Evolutionary conservation across 345 rosid species (phyloP), one percentile per base, ranked within the genome.

Genomic region (Durio zibethinus): DNA sequence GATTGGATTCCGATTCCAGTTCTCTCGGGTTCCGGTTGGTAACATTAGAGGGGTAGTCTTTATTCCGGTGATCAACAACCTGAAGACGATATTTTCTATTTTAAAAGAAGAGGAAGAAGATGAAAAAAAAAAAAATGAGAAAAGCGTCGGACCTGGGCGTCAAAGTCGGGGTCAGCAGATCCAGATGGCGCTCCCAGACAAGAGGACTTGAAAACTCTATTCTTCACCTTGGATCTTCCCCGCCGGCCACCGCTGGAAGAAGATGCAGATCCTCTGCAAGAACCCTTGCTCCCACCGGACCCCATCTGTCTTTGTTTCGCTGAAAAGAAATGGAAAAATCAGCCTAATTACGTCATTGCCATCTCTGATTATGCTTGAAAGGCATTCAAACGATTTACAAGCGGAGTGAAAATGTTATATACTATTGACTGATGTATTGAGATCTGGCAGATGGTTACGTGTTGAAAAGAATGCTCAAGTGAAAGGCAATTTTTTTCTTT

Each of bases 231-330:
- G 35, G 90, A 83, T 77, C 81, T 88, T 73, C 87, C 86, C 64
- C 86, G 85, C 47, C 86, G 71, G 40, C 77, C 81, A 63, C 79
- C n/a, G 63, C 83, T 76, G 47, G 76, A n/a, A 15, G 81, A 79
- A 16, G 80, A 75, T 10, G 78, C 48, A 31, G 79, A 15, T 1
- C 84, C 82, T 42, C 80, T 77, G 66, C 80, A 77, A 67, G 74
- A 81, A 53, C 83, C 83, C 77, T 91, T 94, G 74, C 98, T 94
- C 45, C 95, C 87, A 66, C 89, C 82, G 72, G 97, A 90, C 84
- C 98, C 97, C 98, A 94, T 93, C 40, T 43, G 54, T 15, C 16
- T 18, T 70, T 38, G 29, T 40, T 38, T 65, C 10, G 42, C 10
- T 43, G 8, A 21, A 16, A 67, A 71, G 29, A 27, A 69, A 25